These are phyloP conservation scores for Aspergillus persii DNA, from an alignment of 2,329 filamentous ascomycete genomes.

Conservation along the genomic window DNA sequence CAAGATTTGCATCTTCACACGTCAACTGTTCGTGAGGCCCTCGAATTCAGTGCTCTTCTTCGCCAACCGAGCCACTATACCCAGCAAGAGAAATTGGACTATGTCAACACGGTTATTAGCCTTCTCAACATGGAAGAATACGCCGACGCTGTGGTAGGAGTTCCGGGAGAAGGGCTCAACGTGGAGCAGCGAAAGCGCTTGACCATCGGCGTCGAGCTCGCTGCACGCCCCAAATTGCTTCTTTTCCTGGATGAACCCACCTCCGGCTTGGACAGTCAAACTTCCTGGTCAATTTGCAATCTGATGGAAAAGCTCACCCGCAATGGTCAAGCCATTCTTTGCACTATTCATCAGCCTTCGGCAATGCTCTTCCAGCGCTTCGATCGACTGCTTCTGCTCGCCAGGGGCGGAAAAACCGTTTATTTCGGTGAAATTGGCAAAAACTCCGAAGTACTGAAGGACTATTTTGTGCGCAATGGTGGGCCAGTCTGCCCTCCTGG, in stretches of 20 bases:
- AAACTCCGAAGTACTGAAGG: slow-evolving; percentile 53
- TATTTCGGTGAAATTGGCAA: slow-evolving; percentile 65
- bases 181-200: slow-evolving; percentile 68
- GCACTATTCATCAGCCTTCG: slow-evolving; percentile 90
- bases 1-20: slow-evolving; percentile 81
- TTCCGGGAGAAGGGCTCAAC: slow-evolving; percentile 71
- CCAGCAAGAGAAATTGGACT: slow-evolving; percentile 71
- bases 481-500: slow-evolving; percentile 51
- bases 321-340: slow-evolving; percentile 82
- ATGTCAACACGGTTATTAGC: slow-evolving; percentile 83
- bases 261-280: slow-evolving; percentile 85
- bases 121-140: slow-evolving; percentile 84
- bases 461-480: slow-evolving; percentile 64
- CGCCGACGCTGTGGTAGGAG: slow-evolving; percentile 82
- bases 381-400: slow-evolving; percentile 60
- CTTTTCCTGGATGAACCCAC: slow-evolving; percentile 92
- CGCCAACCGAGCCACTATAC: slow-evolving; percentile 71
- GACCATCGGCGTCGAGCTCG: slow-evolving; percentile 90
- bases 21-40: slow-evolving; percentile 77
- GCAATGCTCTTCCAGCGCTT: slow-evolving; percentile 87
- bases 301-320: slow-evolving; percentile 83
- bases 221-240: slow-evolving; percentile 79
- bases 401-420: slow-evolving; percentile 61
- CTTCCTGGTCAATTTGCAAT: slow-evolving; percentile 82
- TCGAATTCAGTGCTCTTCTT: slow-evolving; percentile 77